Evolutionary conservation across 306 rosid species (phyloP).

Genomic region (Sesbania bispinosa): DNA sequence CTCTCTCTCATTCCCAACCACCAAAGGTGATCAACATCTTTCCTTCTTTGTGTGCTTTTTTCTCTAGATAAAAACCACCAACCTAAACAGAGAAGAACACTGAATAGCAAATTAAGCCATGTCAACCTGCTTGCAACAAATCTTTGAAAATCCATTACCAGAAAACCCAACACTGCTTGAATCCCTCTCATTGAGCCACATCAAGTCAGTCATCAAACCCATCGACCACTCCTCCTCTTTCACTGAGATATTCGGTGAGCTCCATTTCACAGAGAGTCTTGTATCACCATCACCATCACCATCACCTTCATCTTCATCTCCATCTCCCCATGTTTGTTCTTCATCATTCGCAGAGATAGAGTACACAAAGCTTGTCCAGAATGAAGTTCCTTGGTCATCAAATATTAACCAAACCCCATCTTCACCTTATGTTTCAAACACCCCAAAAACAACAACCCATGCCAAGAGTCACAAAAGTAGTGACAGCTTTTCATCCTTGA

Average conservation of each 20-base stretch:
- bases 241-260: constrained; percentile 75
- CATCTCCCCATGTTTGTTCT: constrained; percentile 5
- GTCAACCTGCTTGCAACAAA: constrained; percentile 72
- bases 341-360: constrained; percentile 17
- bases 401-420: not conserved
- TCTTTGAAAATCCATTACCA: constrained; percentile 66
- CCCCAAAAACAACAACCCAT: not conserved
- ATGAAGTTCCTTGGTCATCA: not conserved
- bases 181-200: constrained; percentile 58
- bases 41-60: not conserved
- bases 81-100: not conserved
- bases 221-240: constrained; percentile 40
- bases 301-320: not conserved
- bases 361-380: not conserved
- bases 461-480: constrained; percentile 30
- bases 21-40: constrained; percentile 19
- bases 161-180: constrained; percentile 53
- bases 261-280: constrained; percentile 55
- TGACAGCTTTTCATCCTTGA: constrained; percentile 44
- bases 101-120: constrained; percentile 30
- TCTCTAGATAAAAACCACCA: not conserved
- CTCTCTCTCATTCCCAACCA: constrained; percentile 8
- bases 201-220: constrained; percentile 43
- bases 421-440: constrained; percentile 10
- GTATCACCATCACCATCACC: not conserved